phyloP scores from a whole-genome alignment of 345 rosid genomes.

The Acer campestre region DNA sequence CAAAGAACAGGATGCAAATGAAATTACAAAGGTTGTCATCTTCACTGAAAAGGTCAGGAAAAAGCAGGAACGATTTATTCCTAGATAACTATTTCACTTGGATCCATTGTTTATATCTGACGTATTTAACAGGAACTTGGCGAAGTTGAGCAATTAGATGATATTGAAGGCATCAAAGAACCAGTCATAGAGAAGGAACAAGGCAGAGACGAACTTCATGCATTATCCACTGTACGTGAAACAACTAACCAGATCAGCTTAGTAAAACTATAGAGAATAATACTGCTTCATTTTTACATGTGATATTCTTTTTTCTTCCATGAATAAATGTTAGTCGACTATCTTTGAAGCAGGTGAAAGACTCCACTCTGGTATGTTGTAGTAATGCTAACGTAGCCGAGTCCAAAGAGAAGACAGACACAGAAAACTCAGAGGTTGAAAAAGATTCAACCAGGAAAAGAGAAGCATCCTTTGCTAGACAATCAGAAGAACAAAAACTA shows the following conservation, averaged over 20 bases:
- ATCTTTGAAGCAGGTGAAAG: constrained; percentile 35
- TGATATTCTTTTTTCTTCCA: constrained; percentile 4
- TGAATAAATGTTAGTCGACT: constrained; percentile 8
- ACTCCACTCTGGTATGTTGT: constrained; percentile 1
- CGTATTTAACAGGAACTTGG: constrained; percentile 26
- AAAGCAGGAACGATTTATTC: background rate
- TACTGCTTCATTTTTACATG: background rate
- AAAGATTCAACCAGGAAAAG: constrained; percentile 22
- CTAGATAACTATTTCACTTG: constrained; percentile 13
- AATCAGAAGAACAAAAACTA: constrained; percentile 20
- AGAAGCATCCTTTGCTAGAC: constrained; percentile 18
- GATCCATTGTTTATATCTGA: constrained; percentile 8
- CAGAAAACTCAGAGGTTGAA: constrained; percentile 17
- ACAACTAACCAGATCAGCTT: constrained; percentile 31
- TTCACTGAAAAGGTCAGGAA: constrained; percentile 45
- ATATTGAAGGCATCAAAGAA: constrained; percentile 28
- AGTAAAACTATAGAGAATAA: background rate
- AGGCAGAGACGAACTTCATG: constrained; percentile 14
- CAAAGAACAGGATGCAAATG: constrained; percentile 28
- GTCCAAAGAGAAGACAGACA: constrained; percentile 26
- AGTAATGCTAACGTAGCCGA: constrained; percentile 25
- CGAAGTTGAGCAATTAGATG: constrained; percentile 29
- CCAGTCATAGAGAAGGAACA: constrained; percentile 21
- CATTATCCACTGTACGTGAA: constrained; percentile 13
- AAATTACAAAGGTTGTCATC: constrained; percentile 30